These are phyloP conservation scores for Trametes gibbosa DNA, from an alignment of 768 basidiomycete species.

Conservation along the genomic window DNA sequence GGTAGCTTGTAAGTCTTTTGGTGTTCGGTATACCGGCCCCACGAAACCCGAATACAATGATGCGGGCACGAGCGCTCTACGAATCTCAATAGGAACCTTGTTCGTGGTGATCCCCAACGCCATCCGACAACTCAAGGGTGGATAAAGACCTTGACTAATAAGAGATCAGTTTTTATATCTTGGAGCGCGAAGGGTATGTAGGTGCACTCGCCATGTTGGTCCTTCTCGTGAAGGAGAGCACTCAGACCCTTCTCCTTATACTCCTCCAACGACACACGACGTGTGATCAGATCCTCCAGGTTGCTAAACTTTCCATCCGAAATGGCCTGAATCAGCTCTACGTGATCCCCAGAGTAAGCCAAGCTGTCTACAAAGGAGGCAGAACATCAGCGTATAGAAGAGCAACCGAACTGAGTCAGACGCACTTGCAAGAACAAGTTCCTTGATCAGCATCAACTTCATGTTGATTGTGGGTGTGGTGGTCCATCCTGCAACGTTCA, in stretches of 20 bases:
- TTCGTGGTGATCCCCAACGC: no score
- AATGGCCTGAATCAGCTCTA: conserved; percentile 39
- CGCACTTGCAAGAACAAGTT: conserved; percentile 40
- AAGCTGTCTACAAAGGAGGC: conserved; percentile 29
- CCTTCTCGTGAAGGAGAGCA: conserved; percentile 39
- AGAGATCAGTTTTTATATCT: not conserved
- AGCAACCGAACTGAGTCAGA: not conserved
- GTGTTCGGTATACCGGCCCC: no score
- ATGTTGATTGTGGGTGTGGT: conserved; percentile 33
- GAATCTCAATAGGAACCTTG: not conserved
- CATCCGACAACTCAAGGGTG: conserved; percentile 6
- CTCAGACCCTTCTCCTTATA: conserved; percentile 42
- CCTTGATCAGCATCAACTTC: conserved; percentile 36
- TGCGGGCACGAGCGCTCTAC: not conserved
- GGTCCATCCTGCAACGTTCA: conserved; percentile 47
- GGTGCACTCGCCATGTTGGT: conserved; percentile 36
- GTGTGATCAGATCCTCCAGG: conserved; percentile 42
- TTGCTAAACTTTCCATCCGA: conserved; percentile 37
- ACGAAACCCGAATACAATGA: no score
- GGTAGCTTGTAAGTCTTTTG: no score
- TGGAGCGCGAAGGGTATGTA: not conserved
- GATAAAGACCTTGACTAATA: conserved; percentile 12
- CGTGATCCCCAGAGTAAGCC: conserved; percentile 39
- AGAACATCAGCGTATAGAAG: no score
- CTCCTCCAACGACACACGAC: conserved; percentile 39